Percentiles rank a stretch among this genome's conserved stretches.
These are phyloP conservation scores for Orbilia blumenaviensis DNA, from an alignment of 2,329 filamentous ascomycete species.

Conservation along the genomic window DNA sequence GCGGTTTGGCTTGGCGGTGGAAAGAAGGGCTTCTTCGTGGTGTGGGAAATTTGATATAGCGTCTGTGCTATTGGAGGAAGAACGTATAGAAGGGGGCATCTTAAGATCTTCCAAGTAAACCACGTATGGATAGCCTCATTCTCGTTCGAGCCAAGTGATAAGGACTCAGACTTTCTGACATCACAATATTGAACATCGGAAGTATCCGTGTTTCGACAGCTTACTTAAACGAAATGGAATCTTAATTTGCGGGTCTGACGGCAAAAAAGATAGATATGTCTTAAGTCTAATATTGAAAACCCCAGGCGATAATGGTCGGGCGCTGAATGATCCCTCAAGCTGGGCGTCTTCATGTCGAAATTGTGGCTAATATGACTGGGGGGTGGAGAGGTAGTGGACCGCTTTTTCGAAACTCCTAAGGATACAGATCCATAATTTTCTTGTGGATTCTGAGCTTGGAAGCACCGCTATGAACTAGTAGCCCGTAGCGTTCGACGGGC, in stretches of 20 bases:
- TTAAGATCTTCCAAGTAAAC: neutral
- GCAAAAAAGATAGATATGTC: conserved; percentile 8
- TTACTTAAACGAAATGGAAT: conserved; percentile 2
- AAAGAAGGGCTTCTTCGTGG: neutral
- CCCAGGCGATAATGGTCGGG: neutral
- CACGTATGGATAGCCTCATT: conserved; percentile 8
- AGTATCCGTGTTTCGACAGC: conserved; percentile 10
- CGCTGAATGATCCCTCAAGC: neutral
- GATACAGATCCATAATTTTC: neutral
- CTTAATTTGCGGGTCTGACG: conserved; percentile 10
- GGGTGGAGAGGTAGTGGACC: neutral
- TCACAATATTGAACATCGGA: conserved; percentile 12
- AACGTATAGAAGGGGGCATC: conserved; percentile 2
- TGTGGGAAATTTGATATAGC: conserved; percentile 12
- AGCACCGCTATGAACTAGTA: neutral
- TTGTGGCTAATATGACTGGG: conserved; percentile 9
- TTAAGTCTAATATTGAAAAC: neutral
- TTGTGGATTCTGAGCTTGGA: neutral
- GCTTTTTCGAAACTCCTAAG: conserved; percentile 4
- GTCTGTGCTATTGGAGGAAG: neutral
- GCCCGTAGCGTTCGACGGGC: neutral
- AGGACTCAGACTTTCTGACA: neutral
- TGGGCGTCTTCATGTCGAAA: conserved; percentile 12
- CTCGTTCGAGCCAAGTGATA: conserved; percentile 13
- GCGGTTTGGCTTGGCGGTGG: neutral